Evolutionary conservation across 768 basidiomycete genomes (phyloP).

Genomic region (Scleroderma citrinum): DNA sequence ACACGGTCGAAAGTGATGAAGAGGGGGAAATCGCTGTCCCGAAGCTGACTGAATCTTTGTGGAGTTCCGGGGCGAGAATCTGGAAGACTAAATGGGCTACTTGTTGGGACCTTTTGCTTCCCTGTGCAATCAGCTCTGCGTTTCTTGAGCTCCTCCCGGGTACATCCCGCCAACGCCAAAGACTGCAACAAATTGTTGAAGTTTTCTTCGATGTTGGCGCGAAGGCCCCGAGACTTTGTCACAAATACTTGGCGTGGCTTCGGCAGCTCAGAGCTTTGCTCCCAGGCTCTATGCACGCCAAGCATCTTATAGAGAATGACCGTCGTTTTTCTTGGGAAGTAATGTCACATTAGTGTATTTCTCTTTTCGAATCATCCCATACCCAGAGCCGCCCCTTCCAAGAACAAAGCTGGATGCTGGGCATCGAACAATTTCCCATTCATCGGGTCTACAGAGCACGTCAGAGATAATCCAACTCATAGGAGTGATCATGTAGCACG

Average conservation of each 20-base stretch:
- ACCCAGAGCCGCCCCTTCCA: conserved; percentile 67
- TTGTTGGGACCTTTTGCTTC: conserved; percentile 17
- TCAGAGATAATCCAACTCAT: conserved; percentile 5
- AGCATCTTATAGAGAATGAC: conserved; percentile 69
- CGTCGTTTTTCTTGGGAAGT: conserved; percentile 52
- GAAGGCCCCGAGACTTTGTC: conserved; percentile 57
- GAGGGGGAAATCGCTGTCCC: conserved; percentile 55
- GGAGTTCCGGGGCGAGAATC: conserved; percentile 38
- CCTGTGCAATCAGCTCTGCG: conserved; percentile 17
- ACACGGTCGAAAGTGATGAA: conserved; percentile 59
- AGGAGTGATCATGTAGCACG: conserved; percentile 11
- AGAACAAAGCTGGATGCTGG: conserved; percentile 52
- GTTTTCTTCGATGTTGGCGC: conserved; percentile 56
- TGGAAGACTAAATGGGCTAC: not conserved
- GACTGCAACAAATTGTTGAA: conserved; percentile 44
- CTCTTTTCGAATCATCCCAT: conserved; percentile 7
- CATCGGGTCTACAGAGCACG: conserved; percentile 27
- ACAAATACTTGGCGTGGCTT: conserved; percentile 62
- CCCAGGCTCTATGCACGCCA: conserved; percentile 47
- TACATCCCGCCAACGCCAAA: conserved; percentile 28
- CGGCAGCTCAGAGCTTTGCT: conserved; percentile 26
- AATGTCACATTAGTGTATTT: too few relatives aligned
- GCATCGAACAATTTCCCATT: conserved; percentile 52
- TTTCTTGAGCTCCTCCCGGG: conserved; percentile 30
- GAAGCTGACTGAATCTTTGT: conserved; percentile 42